These are phyloP conservation scores for Terana coerulea DNA, from an alignment of 768 basidiomycete genomes.

Conservation along the genomic window DNA sequence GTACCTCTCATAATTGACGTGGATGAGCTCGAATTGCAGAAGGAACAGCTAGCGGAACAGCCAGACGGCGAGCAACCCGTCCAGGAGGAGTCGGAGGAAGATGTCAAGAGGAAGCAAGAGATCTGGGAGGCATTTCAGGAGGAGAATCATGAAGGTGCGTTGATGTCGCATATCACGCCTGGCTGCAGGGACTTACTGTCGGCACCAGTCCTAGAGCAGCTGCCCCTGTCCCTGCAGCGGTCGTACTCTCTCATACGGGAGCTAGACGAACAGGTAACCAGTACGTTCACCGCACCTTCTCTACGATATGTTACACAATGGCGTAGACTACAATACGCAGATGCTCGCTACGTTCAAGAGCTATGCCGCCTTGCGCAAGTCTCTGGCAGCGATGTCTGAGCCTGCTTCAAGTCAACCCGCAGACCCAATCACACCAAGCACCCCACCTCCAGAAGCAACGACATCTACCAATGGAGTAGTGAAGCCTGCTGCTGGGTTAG, in stretches of 20 bases:
- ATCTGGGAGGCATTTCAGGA: constrained; percentile 76
- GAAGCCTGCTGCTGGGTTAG: too few relatives aligned
- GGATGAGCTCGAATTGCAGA: not conserved
- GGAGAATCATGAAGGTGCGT: constrained; percentile 72
- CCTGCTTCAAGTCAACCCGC: not conserved
- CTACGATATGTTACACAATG: not conserved
- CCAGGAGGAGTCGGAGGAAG: constrained; percentile 37
- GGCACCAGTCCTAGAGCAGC: constrained; percentile 64
- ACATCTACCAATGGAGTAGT: too few relatives aligned
- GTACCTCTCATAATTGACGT: not conserved
- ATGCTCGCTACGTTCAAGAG: constrained; percentile 1
- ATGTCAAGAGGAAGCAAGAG: constrained; percentile 30
- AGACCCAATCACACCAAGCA: not conserved
- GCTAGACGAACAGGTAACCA: constrained; percentile 60
- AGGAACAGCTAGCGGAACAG: constrained; percentile 12
- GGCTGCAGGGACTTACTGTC: not conserved
- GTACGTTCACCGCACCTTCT: constrained; percentile 29
- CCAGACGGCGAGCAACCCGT: constrained; percentile 22
- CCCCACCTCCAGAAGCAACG: too few relatives aligned
- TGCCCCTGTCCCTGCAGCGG: constrained; percentile 71
- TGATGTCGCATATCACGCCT: not conserved
- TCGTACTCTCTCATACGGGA: constrained; percentile 69
- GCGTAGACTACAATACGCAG: constrained; percentile 4
- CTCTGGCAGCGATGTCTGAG: not conserved
- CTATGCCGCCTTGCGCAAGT: constrained; percentile 4